A percentile compares a stretch with the other conserved stretches of the same genome.
phyloP scores from a whole-genome alignment of 352 stramenopile species.

The Phytophthora podocarpi region DNA sequence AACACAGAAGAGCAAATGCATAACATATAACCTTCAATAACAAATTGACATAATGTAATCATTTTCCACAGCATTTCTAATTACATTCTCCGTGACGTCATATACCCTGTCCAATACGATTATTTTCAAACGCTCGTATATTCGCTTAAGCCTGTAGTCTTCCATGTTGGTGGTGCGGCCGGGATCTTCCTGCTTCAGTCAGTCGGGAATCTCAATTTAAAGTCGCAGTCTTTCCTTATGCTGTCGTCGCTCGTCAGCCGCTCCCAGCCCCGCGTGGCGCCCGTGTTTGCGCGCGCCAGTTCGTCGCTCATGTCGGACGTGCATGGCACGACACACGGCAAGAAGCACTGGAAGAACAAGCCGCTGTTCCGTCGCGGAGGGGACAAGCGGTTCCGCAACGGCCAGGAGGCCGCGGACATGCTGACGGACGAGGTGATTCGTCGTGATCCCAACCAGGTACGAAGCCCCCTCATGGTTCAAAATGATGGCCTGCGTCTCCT shows the following conservation, averaged over 20 bases:
- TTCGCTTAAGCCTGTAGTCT: too few species aligned
- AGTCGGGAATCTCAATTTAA: neutral
- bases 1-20: too few species aligned
- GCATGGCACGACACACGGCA: constrained; percentile 86
- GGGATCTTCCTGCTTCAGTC: too few species aligned
- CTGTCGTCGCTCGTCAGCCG: constrained; percentile 32
- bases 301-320: constrained; percentile 89
- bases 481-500: constrained; percentile 16
- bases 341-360: constrained; percentile 96
- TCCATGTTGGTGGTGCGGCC: too few species aligned
- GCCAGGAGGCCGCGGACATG: constrained; percentile 95
- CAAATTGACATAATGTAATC: too few species aligned
- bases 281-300: constrained; percentile 33
- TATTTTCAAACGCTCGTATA: too few species aligned
- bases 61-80: too few species aligned
- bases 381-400: constrained; percentile 96
- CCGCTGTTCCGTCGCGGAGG: constrained; percentile 96
- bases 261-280: constrained; percentile 21
- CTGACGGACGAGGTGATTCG: constrained; percentile 83
- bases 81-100: neutral
- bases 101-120: too few species aligned
- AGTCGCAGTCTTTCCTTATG: constrained; percentile 20
- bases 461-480: constrained; percentile 3
- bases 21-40: too few species aligned
- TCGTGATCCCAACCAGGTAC: constrained; percentile 77